Base-by-base conservation (phyloP, 176 grass and related monocot species). In the Aegilops umbellulata region DNA sequence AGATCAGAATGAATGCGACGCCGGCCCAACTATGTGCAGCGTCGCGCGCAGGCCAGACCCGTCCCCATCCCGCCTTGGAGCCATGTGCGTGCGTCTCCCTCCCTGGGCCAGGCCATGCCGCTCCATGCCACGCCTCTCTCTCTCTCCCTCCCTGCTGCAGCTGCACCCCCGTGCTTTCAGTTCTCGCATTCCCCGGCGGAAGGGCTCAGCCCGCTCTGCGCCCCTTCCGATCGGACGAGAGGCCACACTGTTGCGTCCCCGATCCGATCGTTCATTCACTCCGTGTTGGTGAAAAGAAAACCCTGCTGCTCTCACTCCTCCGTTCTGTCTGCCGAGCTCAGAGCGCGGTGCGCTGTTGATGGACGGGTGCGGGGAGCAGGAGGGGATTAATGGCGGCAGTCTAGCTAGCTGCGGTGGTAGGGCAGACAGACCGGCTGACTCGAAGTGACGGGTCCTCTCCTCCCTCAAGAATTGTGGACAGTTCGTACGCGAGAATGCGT, bases 1-100 rank as follows among this genome's bases (percentile, higher is more conserved):
- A 85, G 86, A 91, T 85, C 82, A 64, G 77, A 91, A 39, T 91
- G 69, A 91, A 88, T 82, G 90, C 85, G 31, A 34, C 20, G 62
- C 7, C 73, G 12, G 60, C 6, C 12, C 22, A 15, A 70, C 41
- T 17, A 74, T 74, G 26, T 65, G 11, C 71, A 41, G 65, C 65
- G 65, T 63, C 61, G 24, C 61, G 61, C 61, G 61, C 61, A 63
- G 61, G 10, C 64, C 57, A 81, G 89, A 85, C 81, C 89, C 69
- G 82, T 88, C 86, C 86, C 73, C 73, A 76, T 76, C 71, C 63
- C 42, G 12, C n/a, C 23, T 38, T 38, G 30, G 42, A 51, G 74
- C 27, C 78, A 67, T 76, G 78, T 71, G 39, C 73, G 3, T 19
- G 2, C 35, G 34, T 58, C 8, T 13, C 51, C 19, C 17, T 23